Evolutionary conservation across 805 yeast species (phyloP).

Genomic region (Suhomyces faveliae): DNA sequence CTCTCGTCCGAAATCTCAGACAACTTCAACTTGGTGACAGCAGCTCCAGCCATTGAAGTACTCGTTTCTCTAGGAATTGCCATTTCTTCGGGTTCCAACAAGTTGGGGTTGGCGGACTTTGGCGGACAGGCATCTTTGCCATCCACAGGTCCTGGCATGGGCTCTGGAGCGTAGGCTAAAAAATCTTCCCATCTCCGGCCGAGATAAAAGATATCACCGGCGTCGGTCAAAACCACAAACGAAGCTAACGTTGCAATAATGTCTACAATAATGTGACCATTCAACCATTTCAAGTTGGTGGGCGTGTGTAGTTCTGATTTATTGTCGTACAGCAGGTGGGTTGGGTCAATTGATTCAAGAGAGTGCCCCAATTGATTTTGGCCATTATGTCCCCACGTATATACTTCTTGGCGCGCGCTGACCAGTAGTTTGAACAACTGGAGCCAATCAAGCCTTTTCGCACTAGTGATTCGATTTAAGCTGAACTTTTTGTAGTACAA

Average conservation of each 20-base stretch:
- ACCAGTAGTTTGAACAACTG: conserved; percentile 43
- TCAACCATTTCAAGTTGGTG: conserved; percentile 34
- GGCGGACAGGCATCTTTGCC: conserved; percentile 18
- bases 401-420: conserved; percentile 33
- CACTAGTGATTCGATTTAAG: conserved; percentile 25
- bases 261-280: conserved; percentile 38
- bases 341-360: conserved; percentile 23
- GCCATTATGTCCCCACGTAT: conserved; percentile 51
- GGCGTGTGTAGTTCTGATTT: conserved; percentile 40
- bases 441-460: conserved; percentile 47
- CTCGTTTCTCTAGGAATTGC: conserved; percentile 15
- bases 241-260: conserved; percentile 65
- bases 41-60: too few species aligned
- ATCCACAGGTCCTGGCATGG: too few species aligned
- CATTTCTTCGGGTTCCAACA: conserved; percentile 22
- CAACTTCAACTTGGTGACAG: conserved; percentile 13
- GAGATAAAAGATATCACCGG: conserved; percentile 56
- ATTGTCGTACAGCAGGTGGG: conserved; percentile 17
- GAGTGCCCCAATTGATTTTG: conserved; percentile 49
- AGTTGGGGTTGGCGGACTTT: conserved; percentile 17
- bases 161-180: conserved; percentile 28
- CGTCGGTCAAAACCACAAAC: conserved; percentile 53
- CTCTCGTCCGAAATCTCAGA: conserved; percentile 12
- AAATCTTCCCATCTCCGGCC: conserved; percentile 36
- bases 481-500: conserved; percentile 45